Percentiles rank a stretch among this genome's conserved stretches.
phyloP scores from a whole-genome alignment of 768 basidiomycete genomes.

The Rubroboletus satanas region DNA sequence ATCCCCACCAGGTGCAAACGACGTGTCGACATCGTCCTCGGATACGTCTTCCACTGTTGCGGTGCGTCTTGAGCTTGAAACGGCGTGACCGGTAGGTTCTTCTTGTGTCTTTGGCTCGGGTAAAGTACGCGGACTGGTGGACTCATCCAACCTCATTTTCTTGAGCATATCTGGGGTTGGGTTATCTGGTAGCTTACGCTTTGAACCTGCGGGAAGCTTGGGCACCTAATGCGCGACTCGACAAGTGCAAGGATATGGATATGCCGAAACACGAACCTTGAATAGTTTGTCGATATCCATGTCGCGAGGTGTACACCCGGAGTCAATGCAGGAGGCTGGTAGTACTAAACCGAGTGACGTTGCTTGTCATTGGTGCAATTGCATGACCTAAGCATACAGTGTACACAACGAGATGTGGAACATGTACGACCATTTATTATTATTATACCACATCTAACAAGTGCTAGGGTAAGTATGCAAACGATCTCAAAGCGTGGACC shows the following conservation, averaged over 20 bases:
- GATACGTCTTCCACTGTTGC: constrained; percentile 58
- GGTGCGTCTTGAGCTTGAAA: constrained; percentile 36
- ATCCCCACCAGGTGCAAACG: constrained; percentile 82
- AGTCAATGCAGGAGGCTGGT: background rate
- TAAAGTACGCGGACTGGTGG: constrained; percentile 1
- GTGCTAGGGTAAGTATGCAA: constrained; percentile 1
- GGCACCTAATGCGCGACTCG: constrained; percentile 45
- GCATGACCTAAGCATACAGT: constrained; percentile 23
- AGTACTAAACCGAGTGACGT: background rate
- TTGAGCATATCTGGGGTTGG: constrained; percentile 82
- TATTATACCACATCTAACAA: constrained; percentile 1
- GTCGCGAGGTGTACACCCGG: background rate
- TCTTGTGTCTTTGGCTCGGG: constrained; percentile 11
- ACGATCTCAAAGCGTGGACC: background rate
- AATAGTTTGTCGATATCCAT: constrained; percentile 53
- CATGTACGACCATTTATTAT: background rate
- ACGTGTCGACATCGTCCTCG: constrained; percentile 29
- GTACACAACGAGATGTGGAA: background rate
- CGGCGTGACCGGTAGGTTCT: constrained; percentile 2
- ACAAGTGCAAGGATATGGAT: background rate
- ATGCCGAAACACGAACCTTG: constrained; percentile 33
- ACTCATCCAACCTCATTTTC: constrained; percentile 60
- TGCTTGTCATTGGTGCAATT: background rate
- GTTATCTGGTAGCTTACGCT: constrained; percentile 72
- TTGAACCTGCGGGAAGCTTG: constrained; percentile 61